Percentiles rank a stretch among this genome's conserved stretches.
Evolutionary conservation across 805 yeast species (phyloP).

Genomic region (Huiozyma sinensis): DNA sequence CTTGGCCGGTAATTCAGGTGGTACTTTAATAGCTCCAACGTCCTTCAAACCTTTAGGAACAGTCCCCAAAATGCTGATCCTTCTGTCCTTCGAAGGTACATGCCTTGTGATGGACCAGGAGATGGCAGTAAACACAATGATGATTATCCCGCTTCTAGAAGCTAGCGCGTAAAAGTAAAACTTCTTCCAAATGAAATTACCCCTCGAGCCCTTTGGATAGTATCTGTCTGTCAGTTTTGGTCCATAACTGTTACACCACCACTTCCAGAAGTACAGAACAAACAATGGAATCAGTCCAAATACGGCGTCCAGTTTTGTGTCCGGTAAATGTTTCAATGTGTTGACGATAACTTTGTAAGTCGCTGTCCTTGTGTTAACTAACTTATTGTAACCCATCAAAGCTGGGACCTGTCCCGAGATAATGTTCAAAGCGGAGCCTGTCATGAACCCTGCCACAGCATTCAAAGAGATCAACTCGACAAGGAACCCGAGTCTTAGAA

Average conservation of each 20-base stretch:
- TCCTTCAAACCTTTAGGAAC: conserved; percentile 78
- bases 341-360: conserved; percentile 62
- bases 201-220: conserved; percentile 16
- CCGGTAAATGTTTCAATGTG: conserved; percentile 59
- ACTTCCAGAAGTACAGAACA: conserved; percentile 66
- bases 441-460: conserved; percentile 89
- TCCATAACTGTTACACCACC: conserved; percentile 39
- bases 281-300: conserved; percentile 73
- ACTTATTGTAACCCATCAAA: conserved; percentile 60
- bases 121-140: conserved; percentile 72
- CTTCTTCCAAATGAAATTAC: conserved; percentile 20
- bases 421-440: conserved; percentile 85
- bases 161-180: conserved; percentile 62
- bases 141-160: conserved; percentile 70
- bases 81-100: conserved; percentile 28
- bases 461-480: conserved; percentile 85
- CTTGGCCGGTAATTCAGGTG: conserved; percentile 44
- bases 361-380: conserved; percentile 62
- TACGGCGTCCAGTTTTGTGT: conserved; percentile 71
- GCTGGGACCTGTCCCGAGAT: conserved; percentile 79
- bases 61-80: conserved; percentile 52
- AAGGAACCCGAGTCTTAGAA: conserved; percentile 75
- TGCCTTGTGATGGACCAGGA: conserved; percentile 65
- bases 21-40: conserved; percentile 62
- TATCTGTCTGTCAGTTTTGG: conserved; percentile 53